These are phyloP conservation scores for Cupressus sempervirens DNA, from an alignment of 75 land plant species.

Conservation along the genomic window DNA sequence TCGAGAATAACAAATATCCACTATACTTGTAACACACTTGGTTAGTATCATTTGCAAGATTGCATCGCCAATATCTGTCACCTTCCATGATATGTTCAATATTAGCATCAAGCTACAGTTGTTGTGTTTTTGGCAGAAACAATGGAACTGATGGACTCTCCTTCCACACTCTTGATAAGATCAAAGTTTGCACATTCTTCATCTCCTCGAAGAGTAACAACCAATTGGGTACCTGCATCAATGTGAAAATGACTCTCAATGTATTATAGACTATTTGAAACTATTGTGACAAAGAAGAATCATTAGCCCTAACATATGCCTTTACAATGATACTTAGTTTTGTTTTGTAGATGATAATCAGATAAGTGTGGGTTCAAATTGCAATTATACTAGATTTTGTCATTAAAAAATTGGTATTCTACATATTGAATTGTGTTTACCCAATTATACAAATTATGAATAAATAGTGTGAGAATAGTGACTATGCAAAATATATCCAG, in stretches of 20 bases:
- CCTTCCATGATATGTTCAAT: conserved; percentile 9
- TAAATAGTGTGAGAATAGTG: background rate
- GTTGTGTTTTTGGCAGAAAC: background rate
- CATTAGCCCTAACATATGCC: too few relatives aligned
- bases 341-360: too few relatives aligned
- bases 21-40: conserved; percentile 11
- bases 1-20: background rate
- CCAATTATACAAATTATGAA: background rate
- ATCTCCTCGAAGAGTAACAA: too few relatives aligned
- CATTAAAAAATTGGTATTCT: background rate
- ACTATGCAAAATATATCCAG: background rate
- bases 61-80: conserved; percentile 21
- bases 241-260: too few relatives aligned
- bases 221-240: too few relatives aligned
- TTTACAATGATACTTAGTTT: too few relatives aligned
- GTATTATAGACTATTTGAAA: too few relatives aligned
- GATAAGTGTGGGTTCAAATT: too few relatives aligned
- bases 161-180: too few relatives aligned
- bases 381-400: too few relatives aligned
- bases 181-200: too few relatives aligned
- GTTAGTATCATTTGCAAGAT: conserved; percentile 15
- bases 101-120: conserved; percentile 7
- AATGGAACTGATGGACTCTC: background rate
- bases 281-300: too few relatives aligned
- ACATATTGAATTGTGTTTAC: background rate